phyloP scores from a whole-genome alignment of 2,329 filamentous ascomycete genomes.

The Zasmidium cellare region DNA sequence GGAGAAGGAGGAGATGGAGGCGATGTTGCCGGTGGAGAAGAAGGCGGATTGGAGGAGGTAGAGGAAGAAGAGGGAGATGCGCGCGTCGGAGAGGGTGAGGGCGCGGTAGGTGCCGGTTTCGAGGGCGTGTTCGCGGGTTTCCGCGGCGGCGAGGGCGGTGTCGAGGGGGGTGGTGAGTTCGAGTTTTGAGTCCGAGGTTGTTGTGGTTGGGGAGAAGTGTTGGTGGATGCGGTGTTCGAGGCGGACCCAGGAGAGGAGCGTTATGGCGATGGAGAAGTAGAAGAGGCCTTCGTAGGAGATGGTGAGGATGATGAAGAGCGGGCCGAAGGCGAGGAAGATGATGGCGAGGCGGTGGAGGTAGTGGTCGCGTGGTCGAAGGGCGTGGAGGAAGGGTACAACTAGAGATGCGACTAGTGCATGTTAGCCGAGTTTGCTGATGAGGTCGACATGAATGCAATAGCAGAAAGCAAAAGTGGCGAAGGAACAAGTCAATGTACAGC shows the following conservation, averaged over 20 bases:
- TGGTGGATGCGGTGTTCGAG: constrained; percentile 76
- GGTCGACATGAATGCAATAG: background rate
- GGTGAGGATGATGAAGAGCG: constrained; percentile 90
- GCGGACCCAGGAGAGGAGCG: constrained; percentile 84
- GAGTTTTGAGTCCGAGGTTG: constrained; percentile 25
- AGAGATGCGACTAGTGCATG: constrained; percentile 64
- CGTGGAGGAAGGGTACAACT: constrained; percentile 76
- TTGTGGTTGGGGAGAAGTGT: constrained; percentile 24
- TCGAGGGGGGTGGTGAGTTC: constrained; percentile 33
- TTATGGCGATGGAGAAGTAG: constrained; percentile 84
- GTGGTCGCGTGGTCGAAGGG: constrained; percentile 75
- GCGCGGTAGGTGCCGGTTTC: constrained; percentile 57
- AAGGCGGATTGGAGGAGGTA: constrained; percentile 93
- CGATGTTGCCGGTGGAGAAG: constrained; percentile 95
- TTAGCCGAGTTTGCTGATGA: constrained; percentile 14
- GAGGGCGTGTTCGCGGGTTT: constrained; percentile 33
- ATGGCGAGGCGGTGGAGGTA: constrained; percentile 88
- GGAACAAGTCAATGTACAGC: background rate
- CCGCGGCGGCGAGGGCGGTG: constrained; percentile 37
- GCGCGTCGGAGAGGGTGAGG: constrained; percentile 77
- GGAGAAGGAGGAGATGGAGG: constrained; percentile 89
- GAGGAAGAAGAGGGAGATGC: constrained; percentile 92
- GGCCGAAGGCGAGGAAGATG: constrained; percentile 89
- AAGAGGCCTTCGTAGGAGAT: constrained; percentile 98
- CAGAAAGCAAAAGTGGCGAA: background rate